Percentiles rank a stretch among this genome's conserved stretches.
Conservation (phyloP, 164 flowering plant species). For the Aristolochia contorta region DNA sequence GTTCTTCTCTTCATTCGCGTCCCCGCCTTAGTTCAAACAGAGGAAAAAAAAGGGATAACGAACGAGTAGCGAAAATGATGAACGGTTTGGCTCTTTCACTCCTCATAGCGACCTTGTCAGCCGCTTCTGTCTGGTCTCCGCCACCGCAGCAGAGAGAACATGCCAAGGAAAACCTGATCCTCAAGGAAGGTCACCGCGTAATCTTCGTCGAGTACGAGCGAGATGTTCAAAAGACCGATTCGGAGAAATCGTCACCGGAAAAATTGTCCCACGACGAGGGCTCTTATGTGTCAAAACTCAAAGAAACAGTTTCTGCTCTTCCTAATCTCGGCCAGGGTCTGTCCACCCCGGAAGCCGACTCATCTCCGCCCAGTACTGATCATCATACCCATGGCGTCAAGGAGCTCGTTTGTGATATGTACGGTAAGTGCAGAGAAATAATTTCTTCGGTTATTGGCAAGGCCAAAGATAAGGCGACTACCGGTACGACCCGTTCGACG, state of each 20-base stretch:
- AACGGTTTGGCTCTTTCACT: slow-evolving; percentile 40
- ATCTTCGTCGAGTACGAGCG: slow-evolving; percentile 49
- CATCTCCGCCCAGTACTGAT: neutral
- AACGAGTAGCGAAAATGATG: slow-evolving; percentile 30
- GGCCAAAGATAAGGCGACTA: slow-evolving; percentile 23
- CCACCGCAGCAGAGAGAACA: slow-evolving; percentile 5
- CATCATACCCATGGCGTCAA: slow-evolving; percentile 9
- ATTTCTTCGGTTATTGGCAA: slow-evolving; percentile 20
- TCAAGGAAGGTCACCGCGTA: slow-evolving; percentile 42
- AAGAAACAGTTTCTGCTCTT: slow-evolving; percentile 18
- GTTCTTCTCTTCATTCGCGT: too few relatives aligned
- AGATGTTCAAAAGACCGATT: slow-evolving; percentile 25
- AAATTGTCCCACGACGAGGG: neutral
- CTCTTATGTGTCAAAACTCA: slow-evolving; percentile 1
- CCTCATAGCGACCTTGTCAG: slow-evolving; percentile 28
- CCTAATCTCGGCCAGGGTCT: slow-evolving; percentile 24
- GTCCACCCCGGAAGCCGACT: neutral
- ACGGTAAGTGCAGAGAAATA: slow-evolving; percentile 49
- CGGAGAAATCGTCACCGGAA: neutral
- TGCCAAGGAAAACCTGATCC: slow-evolving; percentile 16
- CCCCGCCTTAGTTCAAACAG: too few relatives aligned
- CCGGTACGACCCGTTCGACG: slow-evolving; percentile 1
- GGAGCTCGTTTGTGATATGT: slow-evolving; percentile 54
- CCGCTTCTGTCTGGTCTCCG: slow-evolving; percentile 47
- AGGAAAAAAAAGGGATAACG: too few relatives aligned